Conservation (phyloP, 2,329 filamentous ascomycete species). For the Calycina herbarum region DNA sequence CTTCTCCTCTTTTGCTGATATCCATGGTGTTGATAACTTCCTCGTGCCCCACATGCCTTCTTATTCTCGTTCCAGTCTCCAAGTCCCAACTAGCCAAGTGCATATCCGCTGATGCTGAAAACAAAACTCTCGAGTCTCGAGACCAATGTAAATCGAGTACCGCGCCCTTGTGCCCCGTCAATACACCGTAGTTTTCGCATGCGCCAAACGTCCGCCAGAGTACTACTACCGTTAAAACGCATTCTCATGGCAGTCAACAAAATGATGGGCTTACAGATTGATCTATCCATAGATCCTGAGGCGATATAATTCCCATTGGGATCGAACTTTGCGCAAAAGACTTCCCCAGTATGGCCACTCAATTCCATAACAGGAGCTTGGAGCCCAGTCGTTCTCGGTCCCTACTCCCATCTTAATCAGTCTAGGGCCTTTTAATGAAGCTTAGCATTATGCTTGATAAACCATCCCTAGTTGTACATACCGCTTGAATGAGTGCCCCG, state of each 20-base stretch:
- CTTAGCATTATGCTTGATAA: conserved; percentile 23
- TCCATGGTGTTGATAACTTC: conserved; percentile 94
- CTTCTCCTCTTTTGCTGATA: conserved; percentile 84
- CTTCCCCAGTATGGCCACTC: conserved; percentile 77
- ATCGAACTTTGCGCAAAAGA: conserved; percentile 90
- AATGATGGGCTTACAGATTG: conserved; percentile 64
- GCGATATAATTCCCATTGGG: conserved; percentile 85
- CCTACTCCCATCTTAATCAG: conserved; percentile 49
- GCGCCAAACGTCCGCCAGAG: conserved; percentile 91
- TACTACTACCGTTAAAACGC: conserved; percentile 54
- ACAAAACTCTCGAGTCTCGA: conserved; percentile 85
- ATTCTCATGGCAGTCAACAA: neutral
- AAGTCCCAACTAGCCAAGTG: conserved; percentile 94
- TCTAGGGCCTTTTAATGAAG: conserved; percentile 16
- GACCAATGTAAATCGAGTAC: conserved; percentile 95
- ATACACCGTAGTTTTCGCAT: conserved; percentile 89
- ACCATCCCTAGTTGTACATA: conserved; percentile 44
- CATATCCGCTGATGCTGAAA: conserved; percentile 91
- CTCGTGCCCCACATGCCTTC: conserved; percentile 88
- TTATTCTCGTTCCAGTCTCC: conserved; percentile 87
- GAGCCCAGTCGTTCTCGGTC: conserved; percentile 75
- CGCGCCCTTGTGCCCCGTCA: conserved; percentile 88
- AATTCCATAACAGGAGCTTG: conserved; percentile 94
- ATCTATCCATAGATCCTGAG: conserved; percentile 92
- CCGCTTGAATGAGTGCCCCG: conserved; percentile 66